Evolutionary conservation across 140 eudicot species (phyloP).

Genomic region (Senecio squalidus): DNA sequence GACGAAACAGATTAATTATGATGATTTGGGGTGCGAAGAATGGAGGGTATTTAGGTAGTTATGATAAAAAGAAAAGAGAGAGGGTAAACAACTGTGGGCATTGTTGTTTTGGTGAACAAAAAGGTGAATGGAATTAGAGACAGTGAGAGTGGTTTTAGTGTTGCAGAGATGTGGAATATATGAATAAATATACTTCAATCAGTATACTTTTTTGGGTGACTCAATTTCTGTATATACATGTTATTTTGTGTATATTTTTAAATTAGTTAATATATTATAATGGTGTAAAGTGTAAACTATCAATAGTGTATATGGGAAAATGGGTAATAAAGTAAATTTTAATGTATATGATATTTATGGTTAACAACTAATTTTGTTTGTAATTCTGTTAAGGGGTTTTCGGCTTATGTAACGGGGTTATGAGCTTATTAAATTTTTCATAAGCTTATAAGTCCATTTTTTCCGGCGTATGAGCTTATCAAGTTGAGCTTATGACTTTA

Average conservation of each 20-base stretch:
- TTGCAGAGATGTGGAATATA: constrained; percentile 28
- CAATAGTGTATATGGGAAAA: no score
- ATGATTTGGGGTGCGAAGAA: constrained; percentile 1
- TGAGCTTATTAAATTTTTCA: no score
- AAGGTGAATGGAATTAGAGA: constrained; percentile 23
- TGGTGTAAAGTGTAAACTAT: no score
- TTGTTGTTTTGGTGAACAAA: constrained; percentile 39
- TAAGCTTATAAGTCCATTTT: no score
- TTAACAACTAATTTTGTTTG: no score
- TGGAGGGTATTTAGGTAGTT: constrained; percentile 17
- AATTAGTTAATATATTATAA: no score
- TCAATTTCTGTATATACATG: background rate
- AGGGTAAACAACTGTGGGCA: constrained; percentile 30
- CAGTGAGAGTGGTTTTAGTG: constrained; percentile 30
- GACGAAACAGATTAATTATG: background rate
- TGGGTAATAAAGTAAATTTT: no score
- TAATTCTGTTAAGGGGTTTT: no score
- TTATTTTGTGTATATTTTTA: background rate
- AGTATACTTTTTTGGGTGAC: background rate
- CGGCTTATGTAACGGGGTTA: no score
- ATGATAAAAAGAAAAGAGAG: constrained; percentile 1
- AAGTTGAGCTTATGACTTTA: no score
- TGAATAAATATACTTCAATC: constrained; percentile 20
- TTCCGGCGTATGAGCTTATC: no score
- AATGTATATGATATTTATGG: no score